phyloP scores from a whole-genome alignment of 176 grass and related monocot species.

The Cocos nucifera region DNA sequence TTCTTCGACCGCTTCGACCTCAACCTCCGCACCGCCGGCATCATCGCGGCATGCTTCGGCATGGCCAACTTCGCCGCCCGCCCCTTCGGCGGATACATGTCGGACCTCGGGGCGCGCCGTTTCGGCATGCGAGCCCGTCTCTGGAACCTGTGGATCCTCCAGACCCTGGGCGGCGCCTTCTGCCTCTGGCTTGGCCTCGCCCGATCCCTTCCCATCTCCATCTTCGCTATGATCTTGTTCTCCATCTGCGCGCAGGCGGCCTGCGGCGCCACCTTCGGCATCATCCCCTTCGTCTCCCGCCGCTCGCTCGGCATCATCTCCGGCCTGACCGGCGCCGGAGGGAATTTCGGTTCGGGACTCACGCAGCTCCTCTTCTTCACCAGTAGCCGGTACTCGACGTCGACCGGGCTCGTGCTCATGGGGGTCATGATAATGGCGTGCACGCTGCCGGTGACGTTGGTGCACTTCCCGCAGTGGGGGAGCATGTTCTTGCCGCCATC shows the following conservation, averaged over 20 bases:
- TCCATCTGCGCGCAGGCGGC: conserved; percentile 80
- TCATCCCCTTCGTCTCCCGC: conserved; percentile 65
- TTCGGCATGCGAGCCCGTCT: conserved; percentile 72
- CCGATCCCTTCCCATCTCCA: conserved; percentile 31
- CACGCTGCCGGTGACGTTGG: conserved; percentile 38
- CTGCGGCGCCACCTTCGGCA: conserved; percentile 64
- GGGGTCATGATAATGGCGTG: conserved; percentile 91
- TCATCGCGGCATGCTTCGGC: conserved; percentile 77
- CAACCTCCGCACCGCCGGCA: conserved; percentile 57
- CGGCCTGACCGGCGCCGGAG: conserved; percentile 59
- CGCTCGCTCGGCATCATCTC: conserved; percentile 66
- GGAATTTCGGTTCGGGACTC: conserved; percentile 62
- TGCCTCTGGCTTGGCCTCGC: conserved; percentile 57
- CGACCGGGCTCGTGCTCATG: conserved; percentile 45
- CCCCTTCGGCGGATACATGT: conserved; percentile 47
- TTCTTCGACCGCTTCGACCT: conserved; percentile 68
- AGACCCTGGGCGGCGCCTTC: conserved; percentile 71
- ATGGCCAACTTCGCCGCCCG: conserved; percentile 78
- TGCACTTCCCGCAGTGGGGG: conserved; percentile 92
- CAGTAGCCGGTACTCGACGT: conserved; percentile 44
- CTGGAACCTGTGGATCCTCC: conserved; percentile 89
- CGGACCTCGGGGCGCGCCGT: conserved; percentile 39
- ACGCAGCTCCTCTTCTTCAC: conserved; percentile 93
- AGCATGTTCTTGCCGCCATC: conserved; percentile 68
- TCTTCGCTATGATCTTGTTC: conserved; percentile 67